A percentile compares a stretch with the other conserved stretches of the same genome.
Conservation (phyloP, 768 basidiomycete species). For the Xerocomus brunneocitrinus region DNA sequence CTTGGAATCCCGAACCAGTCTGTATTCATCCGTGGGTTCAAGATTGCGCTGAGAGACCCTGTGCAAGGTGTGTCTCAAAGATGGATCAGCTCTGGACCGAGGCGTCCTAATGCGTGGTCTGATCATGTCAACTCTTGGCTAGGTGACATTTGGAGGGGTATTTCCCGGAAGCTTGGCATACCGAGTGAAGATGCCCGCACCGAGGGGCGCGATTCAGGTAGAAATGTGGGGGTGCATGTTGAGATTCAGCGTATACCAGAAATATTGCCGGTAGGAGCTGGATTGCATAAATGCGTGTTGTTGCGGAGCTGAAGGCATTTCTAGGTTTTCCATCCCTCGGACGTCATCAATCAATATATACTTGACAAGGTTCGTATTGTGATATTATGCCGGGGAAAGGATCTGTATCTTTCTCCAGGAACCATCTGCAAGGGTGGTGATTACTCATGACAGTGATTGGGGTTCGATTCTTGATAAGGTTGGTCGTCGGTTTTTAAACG, state of each 20-base stretch:
- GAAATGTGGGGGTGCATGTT: not conserved
- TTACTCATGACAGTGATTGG: conserved; percentile 25
- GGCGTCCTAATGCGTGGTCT: too few relatives aligned
- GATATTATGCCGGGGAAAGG: not conserved
- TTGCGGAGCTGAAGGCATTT: not conserved
- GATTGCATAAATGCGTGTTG: not conserved
- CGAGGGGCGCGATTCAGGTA: not conserved
- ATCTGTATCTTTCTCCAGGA: conserved; percentile 5
- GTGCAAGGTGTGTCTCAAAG: conserved; percentile 10
- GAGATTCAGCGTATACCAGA: conserved; percentile 18
- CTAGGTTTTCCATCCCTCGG: conserved; percentile 24
- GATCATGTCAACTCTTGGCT: not conserved
- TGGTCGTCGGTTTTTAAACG: not conserved
- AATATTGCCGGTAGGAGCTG: conserved; percentile 13
- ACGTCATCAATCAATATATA: conserved; percentile 24
- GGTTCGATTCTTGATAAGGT: conserved; percentile 15
- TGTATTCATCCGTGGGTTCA: conserved; percentile 31
- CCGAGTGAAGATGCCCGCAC: not conserved
- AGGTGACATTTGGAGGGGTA: not conserved
- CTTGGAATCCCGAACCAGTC: conserved; percentile 20
- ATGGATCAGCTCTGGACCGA: not conserved
- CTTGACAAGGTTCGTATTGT: conserved; percentile 12
- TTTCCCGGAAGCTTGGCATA: not conserved
- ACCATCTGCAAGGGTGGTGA: conserved; percentile 21
- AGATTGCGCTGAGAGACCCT: conserved; percentile 19